Evolutionary conservation across 495 filamentous ascomycete species (phyloP), one percentile per base, ranked within the genome.

Genomic region (Aspergillus leporis): DNA sequence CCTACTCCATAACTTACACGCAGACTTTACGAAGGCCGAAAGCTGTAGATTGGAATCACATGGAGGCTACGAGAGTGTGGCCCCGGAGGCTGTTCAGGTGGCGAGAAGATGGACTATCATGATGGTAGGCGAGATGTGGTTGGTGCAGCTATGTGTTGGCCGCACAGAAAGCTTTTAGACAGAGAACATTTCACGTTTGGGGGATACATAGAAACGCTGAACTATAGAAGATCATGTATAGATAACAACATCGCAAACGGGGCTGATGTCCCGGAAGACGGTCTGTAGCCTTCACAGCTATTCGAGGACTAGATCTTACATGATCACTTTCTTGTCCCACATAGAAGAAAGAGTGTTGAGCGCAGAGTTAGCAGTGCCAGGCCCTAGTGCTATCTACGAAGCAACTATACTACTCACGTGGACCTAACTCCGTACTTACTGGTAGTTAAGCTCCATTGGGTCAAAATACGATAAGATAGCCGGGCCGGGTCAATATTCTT

Each of bases 241-340:
- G 96, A 93, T n/a, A n/a, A n/a, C n/a, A 53, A 97, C 92, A 71
- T 98, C 93, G 13, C 93, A 94, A 2, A 98, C 88, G 86, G 58
- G 87, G 80, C 4, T 92, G 90, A 41, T 85, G 93, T 18, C 89
- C 91, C 70, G 96, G 91, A 28, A 97, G 91, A 59, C 92, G 88
- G 69, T 97, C 97, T 46, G 93, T 96, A 61, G 96, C 84, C 72
- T 98, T 94, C 28, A 93, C 93, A 5, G 93, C 93, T 94, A 97
- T 98, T 66, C 93, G 83, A 46, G 93, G 93, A 72, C 97, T 93
- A 83, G n/a, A 78, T 98, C 93, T 32, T 96, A 91, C 4, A 92
- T 93, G 19, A 95, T 89, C 34, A 92, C 86, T 65, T 88, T 89
- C 74, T 91, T 92, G 14, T 90, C 90, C 65, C 90, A 87, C 58